Base-by-base conservation (phyloP, 371 early-diverging fungal genomes). In the Apophysomyces sp. region DNA sequence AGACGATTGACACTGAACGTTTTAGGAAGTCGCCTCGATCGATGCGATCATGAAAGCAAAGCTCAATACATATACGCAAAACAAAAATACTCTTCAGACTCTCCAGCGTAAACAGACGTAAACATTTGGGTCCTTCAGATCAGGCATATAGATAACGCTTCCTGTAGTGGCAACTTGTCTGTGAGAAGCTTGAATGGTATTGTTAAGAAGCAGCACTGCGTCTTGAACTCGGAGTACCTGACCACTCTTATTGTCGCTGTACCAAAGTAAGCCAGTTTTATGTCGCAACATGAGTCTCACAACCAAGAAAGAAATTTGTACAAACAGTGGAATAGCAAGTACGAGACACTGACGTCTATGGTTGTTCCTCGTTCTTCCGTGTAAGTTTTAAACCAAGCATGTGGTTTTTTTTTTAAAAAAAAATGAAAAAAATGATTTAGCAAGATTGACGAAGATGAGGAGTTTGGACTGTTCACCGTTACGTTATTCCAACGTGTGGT, bases 221-320 rank as follows among this genome's bases (percentile, higher is more conserved):
- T 98, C 11, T 67, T 89, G 41, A 94, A 93, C 65, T 98, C 98
- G 6, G 98, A 98, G 72, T 96, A 94, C 74, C 70, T 98, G 62
- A 86, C 85, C 24, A 97, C 99, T 0, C 69, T 93, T 29, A 78
- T 97, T 63, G 94, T 98, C n/a, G 99, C 98, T 36, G 96, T 98
- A 18, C 97, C 98, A 60, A 92, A 82, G 91, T 91, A 73, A 53
- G 82, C 30, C n/a, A 31, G 44, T 7, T 21, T 3, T 36, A 34
- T 11, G 11, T 31, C 18, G 30, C 6, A 12, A 57, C 18, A 53
- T 8, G 2, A 0, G 9, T 11, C 16, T 13, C 24, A 44, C 7
- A 44, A 13, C 15, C 4, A 21, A 41, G 28, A 39, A 37, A 92
- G 92, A 66, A 65, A 72, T 4, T 72, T 80, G 21, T 84, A 86